These are phyloP conservation scores for Tuber aestivum DNA, from an alignment of 495 filamentous ascomycete species.

Conservation along the genomic window DNA sequence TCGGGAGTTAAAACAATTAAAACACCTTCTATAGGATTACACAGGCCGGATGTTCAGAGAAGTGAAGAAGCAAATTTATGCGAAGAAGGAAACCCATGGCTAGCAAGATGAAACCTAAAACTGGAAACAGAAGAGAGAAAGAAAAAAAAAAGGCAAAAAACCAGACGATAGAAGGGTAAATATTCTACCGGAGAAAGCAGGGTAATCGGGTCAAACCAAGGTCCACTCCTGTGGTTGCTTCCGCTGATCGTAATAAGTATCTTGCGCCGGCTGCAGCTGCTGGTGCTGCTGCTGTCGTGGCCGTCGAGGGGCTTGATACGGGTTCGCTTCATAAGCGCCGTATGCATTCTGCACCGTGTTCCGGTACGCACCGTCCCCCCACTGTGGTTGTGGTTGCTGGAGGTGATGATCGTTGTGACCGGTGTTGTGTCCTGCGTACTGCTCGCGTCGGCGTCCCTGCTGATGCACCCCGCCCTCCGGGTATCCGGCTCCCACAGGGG, in stretches of 20 bases:
- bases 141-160: not conserved
- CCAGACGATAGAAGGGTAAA: not conserved
- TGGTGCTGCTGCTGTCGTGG: constrained; percentile 10
- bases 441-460: not conserved
- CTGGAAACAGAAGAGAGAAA: not conserved
- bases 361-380: constrained; percentile 1
- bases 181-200: not conserved
- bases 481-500: not conserved
- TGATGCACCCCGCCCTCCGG: not conserved
- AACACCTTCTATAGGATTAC: not conserved
- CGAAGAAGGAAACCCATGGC: not conserved
- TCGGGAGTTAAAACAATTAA: not conserved
- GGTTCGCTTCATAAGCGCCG: constrained; percentile 7
- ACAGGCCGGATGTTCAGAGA: not conserved
- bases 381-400: constrained; percentile 12
- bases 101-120: not conserved
- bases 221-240: not conserved
- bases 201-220: not conserved
- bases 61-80: not conserved
- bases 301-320: constrained; percentile 12
- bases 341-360: constrained; percentile 11
- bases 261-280: not conserved
- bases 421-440: not conserved
- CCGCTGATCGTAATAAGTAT: not conserved
- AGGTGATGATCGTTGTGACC: constrained; percentile 3